phyloP scores from a whole-genome alignment of 768 basidiomycete species.

The Sarcodon aspratus region DNA sequence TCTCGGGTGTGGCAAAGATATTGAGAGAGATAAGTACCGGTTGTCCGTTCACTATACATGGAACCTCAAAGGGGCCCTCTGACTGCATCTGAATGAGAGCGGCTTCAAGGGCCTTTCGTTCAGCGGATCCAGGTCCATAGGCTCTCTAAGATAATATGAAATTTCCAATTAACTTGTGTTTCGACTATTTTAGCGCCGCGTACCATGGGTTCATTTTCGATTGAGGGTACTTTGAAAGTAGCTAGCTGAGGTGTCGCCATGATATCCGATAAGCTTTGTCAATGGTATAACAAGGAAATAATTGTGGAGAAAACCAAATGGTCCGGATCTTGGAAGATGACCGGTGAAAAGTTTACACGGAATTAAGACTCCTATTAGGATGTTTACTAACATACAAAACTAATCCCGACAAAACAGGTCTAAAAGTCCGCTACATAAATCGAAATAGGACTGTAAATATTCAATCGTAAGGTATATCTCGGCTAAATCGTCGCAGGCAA shows the following conservation, averaged over 20 bases:
- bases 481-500: slow-evolving; percentile 31
- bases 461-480: not conserved
- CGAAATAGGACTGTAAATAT: not conserved
- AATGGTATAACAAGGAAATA: not conserved
- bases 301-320: not conserved
- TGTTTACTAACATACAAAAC: not conserved
- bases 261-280: not conserved
- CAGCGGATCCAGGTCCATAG: slow-evolving; percentile 71
- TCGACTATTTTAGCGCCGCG: not conserved
- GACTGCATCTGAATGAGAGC: slow-evolving; percentile 75
- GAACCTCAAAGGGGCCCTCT: slow-evolving; percentile 83
- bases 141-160: slow-evolving; percentile 34
- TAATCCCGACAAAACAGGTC: not conserved
- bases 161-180: not conserved
- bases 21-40: slow-evolving; percentile 34
- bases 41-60: slow-evolving; percentile 86
- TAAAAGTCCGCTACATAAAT: not conserved
- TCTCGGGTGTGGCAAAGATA: slow-evolving; percentile 1
- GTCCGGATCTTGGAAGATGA: not conserved
- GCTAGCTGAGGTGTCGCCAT: slow-evolving; percentile 75
- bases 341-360: too few relatives aligned
- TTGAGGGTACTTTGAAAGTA: slow-evolving; percentile 70
- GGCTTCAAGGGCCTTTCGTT: slow-evolving; percentile 61
- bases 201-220: slow-evolving; percentile 95
- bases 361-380: too few relatives aligned